Evolutionary conservation across 202 grass and related monocot genomes (phyloP), one percentile per base, ranked within the genome.

Genomic region (Eragrostis tef): DNA sequence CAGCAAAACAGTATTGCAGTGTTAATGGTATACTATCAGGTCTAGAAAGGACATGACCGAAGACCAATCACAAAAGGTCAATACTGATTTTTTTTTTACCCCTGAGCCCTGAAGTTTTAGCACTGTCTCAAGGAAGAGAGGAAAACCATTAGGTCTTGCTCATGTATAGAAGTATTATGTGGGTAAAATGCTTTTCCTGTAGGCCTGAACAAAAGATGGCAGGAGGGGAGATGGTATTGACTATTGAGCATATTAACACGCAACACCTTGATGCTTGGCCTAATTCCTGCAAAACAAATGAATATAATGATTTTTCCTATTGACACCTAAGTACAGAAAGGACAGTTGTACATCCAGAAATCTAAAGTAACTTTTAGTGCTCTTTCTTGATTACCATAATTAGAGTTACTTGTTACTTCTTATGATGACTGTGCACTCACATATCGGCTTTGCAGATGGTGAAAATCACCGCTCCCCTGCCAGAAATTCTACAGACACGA

Each of bases 401-500:
- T 67, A 19, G 67, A 66, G 29, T 51, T 59, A 25, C 3, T 58
- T 26, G 7, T 51, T 24, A 3, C 6, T n/a, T 54, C 64, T 77
- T 63, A 57, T 60, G 24, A 67, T 73, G 44, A 64, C 25, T 57
- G 5, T 43, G 13, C 20, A 9, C 1, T 41, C 39, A 31, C 39
- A 43, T 84, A 39, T 9, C 16, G 58, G 16, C 26, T 51, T 53
- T 84, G 67, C 78, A 88, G 85, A 88, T 61, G 64, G 6, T 91
- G 63, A 88, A 88, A 60, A 70, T 91, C 79, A 82, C 61, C 0
- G 89, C 89, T 72, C 73, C 85, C 63, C 61, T 88, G 39, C 89
- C 89, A 46, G 60, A 42, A 6, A 82, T 88, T 62, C 52, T 91
- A 74, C 85, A 85, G 27, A 88, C 85, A 48, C 52, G 12, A 64